phyloP scores from a whole-genome alignment of 345 rosid genomes.

The Aquilaria sinensis region DNA sequence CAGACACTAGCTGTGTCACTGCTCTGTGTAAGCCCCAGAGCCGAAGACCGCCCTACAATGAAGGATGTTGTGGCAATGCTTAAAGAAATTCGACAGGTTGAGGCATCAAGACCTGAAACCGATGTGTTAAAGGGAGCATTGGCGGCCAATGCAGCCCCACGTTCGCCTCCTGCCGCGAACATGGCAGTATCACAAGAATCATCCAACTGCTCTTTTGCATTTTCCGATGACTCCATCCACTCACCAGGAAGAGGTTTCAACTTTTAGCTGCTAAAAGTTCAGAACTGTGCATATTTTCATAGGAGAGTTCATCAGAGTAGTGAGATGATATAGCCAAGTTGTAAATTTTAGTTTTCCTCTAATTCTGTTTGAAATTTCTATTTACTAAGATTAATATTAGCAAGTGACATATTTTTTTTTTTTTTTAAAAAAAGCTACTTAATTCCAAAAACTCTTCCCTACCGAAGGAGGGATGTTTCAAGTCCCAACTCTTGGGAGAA shows the following conservation, averaged over 20 bases:
- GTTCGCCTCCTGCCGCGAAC: slow-evolving; percentile 31
- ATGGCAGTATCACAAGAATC: slow-evolving; percentile 53
- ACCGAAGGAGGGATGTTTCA: neutral
- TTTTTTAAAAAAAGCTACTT: neutral
- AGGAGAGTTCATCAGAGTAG: slow-evolving; percentile 5
- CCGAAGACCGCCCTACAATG: slow-evolving; percentile 72
- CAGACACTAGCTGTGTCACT: slow-evolving; percentile 88
- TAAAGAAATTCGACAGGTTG: slow-evolving; percentile 64
- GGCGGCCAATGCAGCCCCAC: slow-evolving; percentile 18
- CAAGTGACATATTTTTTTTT: too few relatives aligned
- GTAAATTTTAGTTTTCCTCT: neutral
- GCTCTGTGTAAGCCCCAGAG: slow-evolving; percentile 58
- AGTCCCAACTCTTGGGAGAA: slow-evolving; percentile 11
- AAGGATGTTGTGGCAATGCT: slow-evolving; percentile 93
- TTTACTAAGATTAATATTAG: slow-evolving; percentile 10
- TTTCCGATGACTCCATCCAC: slow-evolving; percentile 64
- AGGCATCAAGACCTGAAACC: slow-evolving; percentile 33
- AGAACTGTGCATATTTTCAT: slow-evolving; percentile 12
- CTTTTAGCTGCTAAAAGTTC: neutral
- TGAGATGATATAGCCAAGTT: neutral
- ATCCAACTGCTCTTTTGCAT: slow-evolving; percentile 70
- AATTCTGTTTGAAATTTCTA: slow-evolving; percentile 17
- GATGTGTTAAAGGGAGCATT: slow-evolving; percentile 34
- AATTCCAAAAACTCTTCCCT: too few relatives aligned
- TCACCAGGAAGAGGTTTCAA: neutral